Conservation (phyloP, 2,329 filamentous ascomycete genomes). For the Zasmidium citrigriseum region DNA sequence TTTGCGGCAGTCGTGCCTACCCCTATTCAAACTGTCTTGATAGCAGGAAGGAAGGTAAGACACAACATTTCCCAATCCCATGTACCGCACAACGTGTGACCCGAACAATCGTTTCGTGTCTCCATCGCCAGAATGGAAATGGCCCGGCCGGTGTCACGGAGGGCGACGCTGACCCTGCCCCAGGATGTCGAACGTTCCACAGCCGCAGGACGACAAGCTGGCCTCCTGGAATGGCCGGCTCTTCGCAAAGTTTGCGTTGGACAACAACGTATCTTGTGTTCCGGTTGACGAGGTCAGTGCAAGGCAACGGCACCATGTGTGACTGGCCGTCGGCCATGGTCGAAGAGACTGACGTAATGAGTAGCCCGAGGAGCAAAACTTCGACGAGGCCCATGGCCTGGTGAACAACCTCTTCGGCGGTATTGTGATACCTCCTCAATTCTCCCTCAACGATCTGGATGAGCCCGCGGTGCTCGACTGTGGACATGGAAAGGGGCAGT, state of each 20-base stretch:
- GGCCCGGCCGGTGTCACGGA: neutral
- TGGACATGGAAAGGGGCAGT: conserved; percentile 35
- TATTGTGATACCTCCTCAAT: conserved; percentile 23
- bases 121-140: neutral
- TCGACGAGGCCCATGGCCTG: conserved; percentile 31
- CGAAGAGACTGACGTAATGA: conserved; percentile 8
- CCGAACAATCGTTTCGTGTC: neutral
- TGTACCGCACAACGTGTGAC: neutral
- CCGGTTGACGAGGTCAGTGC: conserved; percentile 38
- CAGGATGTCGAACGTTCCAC: conserved; percentile 18
- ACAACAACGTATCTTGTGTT: conserved; percentile 31
- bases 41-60: neutral
- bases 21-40: neutral
- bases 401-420: conserved; percentile 27
- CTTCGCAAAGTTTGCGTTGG: conserved; percentile 29
- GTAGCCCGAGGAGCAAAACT: conserved; percentile 32
- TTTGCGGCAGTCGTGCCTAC: neutral
- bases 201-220: conserved; percentile 28
- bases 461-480: conserved; percentile 34
- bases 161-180: neutral
- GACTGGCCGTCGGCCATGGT: neutral
- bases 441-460: conserved; percentile 26
- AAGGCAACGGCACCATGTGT: too few relatives aligned
- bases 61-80: neutral
- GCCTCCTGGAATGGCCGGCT: conserved; percentile 22